Percentiles rank a stretch among this genome's conserved stretches.
These are phyloP conservation scores for Epichloe uncinata DNA, from an alignment of 2,329 filamentous ascomycete species.

Conservation along the genomic window DNA sequence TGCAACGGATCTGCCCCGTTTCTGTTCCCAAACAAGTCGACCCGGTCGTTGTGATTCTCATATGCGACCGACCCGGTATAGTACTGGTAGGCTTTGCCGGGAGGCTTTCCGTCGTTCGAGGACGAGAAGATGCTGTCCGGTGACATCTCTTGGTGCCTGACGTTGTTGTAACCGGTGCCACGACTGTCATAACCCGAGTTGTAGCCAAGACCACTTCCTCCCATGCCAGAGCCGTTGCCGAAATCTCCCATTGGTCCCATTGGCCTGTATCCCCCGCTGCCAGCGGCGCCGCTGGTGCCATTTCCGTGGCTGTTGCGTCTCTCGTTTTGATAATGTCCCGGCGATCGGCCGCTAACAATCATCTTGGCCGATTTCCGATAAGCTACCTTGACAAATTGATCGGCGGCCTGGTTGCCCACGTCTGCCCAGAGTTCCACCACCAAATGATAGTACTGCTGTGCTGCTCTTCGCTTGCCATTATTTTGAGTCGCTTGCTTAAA, in stretches of 20 bases:
- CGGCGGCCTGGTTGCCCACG: slow-evolving; percentile 34
- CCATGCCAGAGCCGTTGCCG: slow-evolving; percentile 22
- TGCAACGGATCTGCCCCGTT: slow-evolving; percentile 20
- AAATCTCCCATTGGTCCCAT: slow-evolving; percentile 17
- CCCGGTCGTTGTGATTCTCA: slow-evolving; percentile 31
- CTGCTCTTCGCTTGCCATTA: slow-evolving; percentile 79
- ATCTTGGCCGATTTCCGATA: slow-evolving; percentile 63
- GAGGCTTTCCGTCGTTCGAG: slow-evolving; percentile 36
- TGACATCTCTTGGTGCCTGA: slow-evolving; percentile 35
- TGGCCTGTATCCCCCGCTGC: slow-evolving; percentile 33
- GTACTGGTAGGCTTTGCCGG: slow-evolving; percentile 40
- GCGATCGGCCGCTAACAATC: slow-evolving; percentile 75
- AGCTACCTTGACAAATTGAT: slow-evolving; percentile 57
- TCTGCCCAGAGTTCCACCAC: slow-evolving; percentile 73
- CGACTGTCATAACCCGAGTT: slow-evolving; percentile 15
- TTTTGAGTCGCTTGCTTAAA: slow-evolving; percentile 92
- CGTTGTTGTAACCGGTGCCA: slow-evolving; percentile 25
- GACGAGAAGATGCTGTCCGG: slow-evolving; percentile 36
- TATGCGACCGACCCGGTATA: slow-evolving; percentile 38
- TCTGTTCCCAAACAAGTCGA: slow-evolving; percentile 37
- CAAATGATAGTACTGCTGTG: slow-evolving; percentile 88
- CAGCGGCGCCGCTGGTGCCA: slow-evolving; percentile 51
- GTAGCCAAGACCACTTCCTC: slow-evolving; percentile 15
- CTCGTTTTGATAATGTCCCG: slow-evolving; percentile 66
- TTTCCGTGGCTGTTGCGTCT: slow-evolving; percentile 56